These are phyloP conservation scores for Castanea crenata DNA, from an alignment of 306 rosid species.

Conservation along the genomic window DNA sequence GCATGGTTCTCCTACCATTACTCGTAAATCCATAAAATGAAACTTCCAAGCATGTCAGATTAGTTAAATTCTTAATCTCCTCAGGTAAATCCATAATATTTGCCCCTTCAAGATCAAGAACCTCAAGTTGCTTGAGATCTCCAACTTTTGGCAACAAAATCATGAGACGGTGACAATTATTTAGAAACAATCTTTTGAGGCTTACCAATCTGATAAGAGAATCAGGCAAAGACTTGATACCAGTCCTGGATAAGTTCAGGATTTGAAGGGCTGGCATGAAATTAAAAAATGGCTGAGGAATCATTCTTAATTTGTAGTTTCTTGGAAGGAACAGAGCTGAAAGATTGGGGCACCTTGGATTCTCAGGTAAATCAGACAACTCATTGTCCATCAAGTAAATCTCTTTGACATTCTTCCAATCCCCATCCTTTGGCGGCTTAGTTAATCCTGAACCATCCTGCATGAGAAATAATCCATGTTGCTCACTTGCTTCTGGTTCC, in stretches of 20 bases:
- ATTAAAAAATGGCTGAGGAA: conserved; percentile 3
- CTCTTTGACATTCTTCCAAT: background rate
- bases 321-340: background rate
- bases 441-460: background rate
- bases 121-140: background rate
- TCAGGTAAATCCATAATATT: background rate
- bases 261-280: background rate
- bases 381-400: background rate
- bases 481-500: no score
- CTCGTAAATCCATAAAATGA: background rate
- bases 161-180: background rate
- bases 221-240: background rate
- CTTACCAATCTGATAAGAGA: background rate
- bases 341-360: background rate
- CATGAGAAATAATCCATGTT: background rate
- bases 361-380: background rate
- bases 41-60: background rate
- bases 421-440: background rate
- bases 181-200: background rate
- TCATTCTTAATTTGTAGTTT: background rate
- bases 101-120: conserved; percentile 1
- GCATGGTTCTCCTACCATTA: background rate
- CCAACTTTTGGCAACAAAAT: background rate
- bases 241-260: conserved; percentile 11
- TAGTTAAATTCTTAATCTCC: background rate